Evolutionary conservation across 2,329 filamentous ascomycete species (phyloP).

Genomic region (Fusarium chuoi): DNA sequence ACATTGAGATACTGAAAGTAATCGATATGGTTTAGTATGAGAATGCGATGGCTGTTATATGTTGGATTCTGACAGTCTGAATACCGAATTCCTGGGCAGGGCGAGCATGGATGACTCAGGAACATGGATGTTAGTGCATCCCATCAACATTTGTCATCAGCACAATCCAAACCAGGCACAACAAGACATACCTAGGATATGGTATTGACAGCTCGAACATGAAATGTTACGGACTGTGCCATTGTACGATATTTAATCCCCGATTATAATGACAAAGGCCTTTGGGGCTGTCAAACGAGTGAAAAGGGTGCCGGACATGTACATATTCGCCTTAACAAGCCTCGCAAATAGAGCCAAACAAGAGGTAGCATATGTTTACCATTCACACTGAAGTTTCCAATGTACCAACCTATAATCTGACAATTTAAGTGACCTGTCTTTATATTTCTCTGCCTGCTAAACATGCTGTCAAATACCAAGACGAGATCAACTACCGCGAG

Average conservation of each 20-base stretch:
- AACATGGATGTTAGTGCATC: background rate
- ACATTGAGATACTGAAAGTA: conserved; percentile 20
- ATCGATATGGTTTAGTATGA: background rate
- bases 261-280: background rate
- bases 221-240: background rate
- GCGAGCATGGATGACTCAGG: conserved; percentile 10
- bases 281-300: background rate
- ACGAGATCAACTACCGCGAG: background rate
- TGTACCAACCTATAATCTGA: no score
- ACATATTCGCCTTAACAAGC: background rate
- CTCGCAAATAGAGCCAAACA: background rate
- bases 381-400: background rate
- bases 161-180: background rate
- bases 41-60: background rate
- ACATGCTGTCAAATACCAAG: background rate
- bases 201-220: background rate
- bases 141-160: conserved; percentile 15
- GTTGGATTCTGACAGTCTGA: background rate
- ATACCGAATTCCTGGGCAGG: background rate
- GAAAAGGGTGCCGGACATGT: background rate
- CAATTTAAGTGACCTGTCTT: accelerated
- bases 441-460: background rate
- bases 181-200: background rate
- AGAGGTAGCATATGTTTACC: no score
- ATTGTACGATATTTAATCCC: background rate